Evolutionary conservation across 192 early-diverging fungal genomes (phyloP).

Genomic region (Haplosporangium gracile): DNA sequence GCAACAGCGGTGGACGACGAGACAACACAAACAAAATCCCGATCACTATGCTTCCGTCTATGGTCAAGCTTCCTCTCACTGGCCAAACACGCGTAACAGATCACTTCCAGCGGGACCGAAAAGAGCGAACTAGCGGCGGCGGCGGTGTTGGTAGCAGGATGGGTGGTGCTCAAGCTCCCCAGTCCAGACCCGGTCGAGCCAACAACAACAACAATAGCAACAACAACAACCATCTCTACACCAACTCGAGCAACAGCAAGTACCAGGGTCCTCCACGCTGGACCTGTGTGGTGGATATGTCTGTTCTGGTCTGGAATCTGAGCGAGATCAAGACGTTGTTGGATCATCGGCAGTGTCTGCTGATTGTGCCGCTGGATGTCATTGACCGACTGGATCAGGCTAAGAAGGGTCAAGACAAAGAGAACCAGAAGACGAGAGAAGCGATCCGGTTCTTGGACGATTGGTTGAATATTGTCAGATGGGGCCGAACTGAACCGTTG

Average conservation of each 20-base stretch:
- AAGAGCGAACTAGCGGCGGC: background rate
- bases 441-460: slow-evolving; percentile 66
- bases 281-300: slow-evolving; percentile 63
- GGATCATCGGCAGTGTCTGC: slow-evolving; percentile 53
- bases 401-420: slow-evolving; percentile 66
- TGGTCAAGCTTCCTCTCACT: slow-evolving; percentile 26
- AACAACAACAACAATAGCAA: background rate
- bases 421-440: slow-evolving; percentile 65
- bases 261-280: slow-evolving; percentile 11
- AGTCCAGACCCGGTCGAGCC: background rate
- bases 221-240: background rate
- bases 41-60: slow-evolving; percentile 27
- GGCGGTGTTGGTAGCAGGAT: background rate
- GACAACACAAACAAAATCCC: slow-evolving; percentile 3
- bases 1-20: background rate
- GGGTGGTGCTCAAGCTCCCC: background rate
- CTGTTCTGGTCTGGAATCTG: slow-evolving; percentile 62
- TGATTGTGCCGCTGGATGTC: slow-evolving; percentile 69
- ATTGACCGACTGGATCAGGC: slow-evolving; percentile 66
- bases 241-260: slow-evolving; percentile 10
- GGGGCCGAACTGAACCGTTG: slow-evolving; percentile 45
- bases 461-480: slow-evolving; percentile 26
- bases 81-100: slow-evolving; percentile 39
- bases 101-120: slow-evolving; percentile 34
- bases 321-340: slow-evolving; percentile 62